These are phyloP conservation scores for Rhypophila decipiens DNA, from an alignment of 495 filamentous ascomycete genomes.

Conservation along the genomic window DNA sequence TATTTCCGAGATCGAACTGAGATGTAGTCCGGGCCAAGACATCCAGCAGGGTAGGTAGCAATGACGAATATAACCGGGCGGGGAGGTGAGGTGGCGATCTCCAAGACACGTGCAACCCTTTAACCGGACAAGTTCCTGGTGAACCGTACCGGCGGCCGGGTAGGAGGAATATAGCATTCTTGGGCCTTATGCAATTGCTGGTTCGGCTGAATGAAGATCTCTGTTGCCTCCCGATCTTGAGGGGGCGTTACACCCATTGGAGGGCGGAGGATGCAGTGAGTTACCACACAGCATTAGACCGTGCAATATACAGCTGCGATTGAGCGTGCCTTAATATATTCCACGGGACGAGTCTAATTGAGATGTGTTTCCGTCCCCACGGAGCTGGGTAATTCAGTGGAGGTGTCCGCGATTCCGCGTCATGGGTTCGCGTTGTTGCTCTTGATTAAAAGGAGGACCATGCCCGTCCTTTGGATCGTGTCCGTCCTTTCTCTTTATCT, in stretches of 20 bases:
- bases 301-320: neutral
- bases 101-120: neutral
- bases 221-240: too few species aligned
- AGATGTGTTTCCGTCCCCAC: conserved; percentile 7
- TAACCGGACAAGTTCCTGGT: neutral
- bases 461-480: neutral
- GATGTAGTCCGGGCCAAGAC: neutral
- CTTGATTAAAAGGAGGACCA: neutral
- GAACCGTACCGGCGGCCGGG: neutral
- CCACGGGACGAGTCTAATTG: neutral
- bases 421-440: neutral
- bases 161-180: neutral
- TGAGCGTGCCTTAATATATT: conserved; percentile 5
- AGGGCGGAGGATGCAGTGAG: neutral
- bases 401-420: neutral
- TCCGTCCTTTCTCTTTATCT: neutral
- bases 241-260: neutral
- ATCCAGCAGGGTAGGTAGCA: neutral
- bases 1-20: neutral
- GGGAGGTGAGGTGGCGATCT: neutral
- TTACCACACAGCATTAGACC: neutral
- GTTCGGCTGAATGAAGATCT: neutral
- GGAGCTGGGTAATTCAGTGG: conserved; percentile 9
- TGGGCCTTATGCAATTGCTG: neutral
- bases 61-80: neutral